Evolutionary conservation across 2,329 filamentous ascomycete genomes (phyloP), one percentile per base, ranked within the genome.

Genomic region (Phaeosphaeria sp.): DNA sequence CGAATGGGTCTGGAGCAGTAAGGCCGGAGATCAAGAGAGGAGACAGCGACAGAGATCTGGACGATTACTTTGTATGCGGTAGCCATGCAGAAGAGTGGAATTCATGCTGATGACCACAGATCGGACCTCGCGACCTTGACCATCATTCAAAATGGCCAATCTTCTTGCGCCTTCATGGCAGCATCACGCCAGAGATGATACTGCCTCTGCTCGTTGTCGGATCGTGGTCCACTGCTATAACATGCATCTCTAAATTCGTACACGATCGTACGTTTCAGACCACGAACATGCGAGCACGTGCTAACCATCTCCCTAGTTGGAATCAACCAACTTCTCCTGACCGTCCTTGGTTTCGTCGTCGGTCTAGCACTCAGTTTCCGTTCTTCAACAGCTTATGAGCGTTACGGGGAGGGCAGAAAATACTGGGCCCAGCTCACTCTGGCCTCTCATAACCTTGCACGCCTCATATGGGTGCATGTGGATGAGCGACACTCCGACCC

Each of bases 401-500:
- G 89, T 71, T 77, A 77, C 59, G 75, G 81, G 83, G 74, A 89
- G 62, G 89, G 69, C 78, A 83, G 67, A 82, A 92, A 79, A 79
- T 87, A 72, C 80, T 95, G 65, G 90, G 86, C 66, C 2, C 79
- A 82, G 54, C 73, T 88, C 39, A 80, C 81, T n/a, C 79, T 87
- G 33, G 79, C 80, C 9, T 82, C 82, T 1, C 84, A 86, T 52
- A 86, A 84, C 51, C 76, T 88, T 21, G 82, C 85, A 3, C 88
- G 93, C n/a, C 81, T 91, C n/a, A 91, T 95, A 71, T 97, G 93
- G 93, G 83, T 97, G 41, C 90, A 96, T 66, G 83, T 85, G 6
- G 74, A 80, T 2, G 90, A 91, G 71, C 80, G 89, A 11, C 66
- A 71, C 41, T 78, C 81, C n/a, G 80, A 82, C 25, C 54, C 64